These are phyloP conservation scores for Fimicolochytrium jonesii DNA, from an alignment of 192 early-diverging fungal genomes.

Conservation along the genomic window DNA sequence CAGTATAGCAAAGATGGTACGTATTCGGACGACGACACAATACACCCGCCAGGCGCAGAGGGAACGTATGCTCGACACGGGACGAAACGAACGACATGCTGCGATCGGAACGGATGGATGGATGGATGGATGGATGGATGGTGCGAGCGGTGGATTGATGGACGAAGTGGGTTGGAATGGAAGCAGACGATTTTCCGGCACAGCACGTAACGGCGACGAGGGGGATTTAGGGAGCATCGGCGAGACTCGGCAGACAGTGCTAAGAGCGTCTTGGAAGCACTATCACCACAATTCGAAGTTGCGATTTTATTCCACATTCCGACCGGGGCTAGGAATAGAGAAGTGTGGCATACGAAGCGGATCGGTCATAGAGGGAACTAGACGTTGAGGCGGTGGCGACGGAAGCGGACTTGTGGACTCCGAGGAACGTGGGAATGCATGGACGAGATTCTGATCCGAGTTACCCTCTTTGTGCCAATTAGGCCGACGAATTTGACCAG, in stretches of 20 bases:
- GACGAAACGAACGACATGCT: not conserved
- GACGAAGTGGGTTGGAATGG: not conserved
- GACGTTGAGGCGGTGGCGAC: not conserved
- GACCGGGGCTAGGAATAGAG: not conserved
- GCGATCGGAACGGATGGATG: constrained; percentile 1
- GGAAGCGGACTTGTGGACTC: not conserved
- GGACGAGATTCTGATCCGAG: not conserved
- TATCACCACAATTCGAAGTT: too few relatives aligned
- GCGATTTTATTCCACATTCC: too few relatives aligned
- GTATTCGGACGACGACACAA: too few relatives aligned
- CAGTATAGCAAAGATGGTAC: too few relatives aligned
- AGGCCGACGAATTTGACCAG: constrained; percentile 49
- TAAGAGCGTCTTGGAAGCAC: too few relatives aligned
- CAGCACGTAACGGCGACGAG: not conserved
- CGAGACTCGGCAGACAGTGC: too few relatives aligned
- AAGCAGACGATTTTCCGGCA: not conserved
- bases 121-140: not conserved
- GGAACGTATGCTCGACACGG: not conserved
- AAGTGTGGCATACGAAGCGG: not conserved
- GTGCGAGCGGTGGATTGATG: not conserved
- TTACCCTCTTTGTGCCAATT: not conserved
- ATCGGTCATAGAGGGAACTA: too few relatives aligned
- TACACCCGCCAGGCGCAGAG: too few relatives aligned
- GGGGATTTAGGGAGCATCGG: constrained; percentile 1
- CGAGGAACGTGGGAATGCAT: not conserved